Base-by-base conservation (phyloP, 257 asterid genomes). In the Dorcoceras hygrometricum region DNA sequence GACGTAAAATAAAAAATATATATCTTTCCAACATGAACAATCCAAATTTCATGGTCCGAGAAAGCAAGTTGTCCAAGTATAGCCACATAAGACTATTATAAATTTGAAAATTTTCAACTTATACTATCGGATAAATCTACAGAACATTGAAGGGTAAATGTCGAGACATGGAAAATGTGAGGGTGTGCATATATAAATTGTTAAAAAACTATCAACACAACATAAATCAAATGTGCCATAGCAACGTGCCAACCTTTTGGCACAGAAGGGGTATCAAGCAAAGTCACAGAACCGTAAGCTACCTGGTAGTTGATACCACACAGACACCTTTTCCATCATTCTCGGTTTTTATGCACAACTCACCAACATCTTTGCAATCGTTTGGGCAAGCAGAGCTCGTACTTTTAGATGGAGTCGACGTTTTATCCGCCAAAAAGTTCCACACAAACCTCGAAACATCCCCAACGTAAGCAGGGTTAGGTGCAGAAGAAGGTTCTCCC, bases 241-340 rank as follows among this genome's bases (percentile, higher is more conserved):
- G 31, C 53, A 16, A 16, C 2, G 22, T 53, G 59, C 2, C 32
- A 24, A 23, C 23, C 29, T 8, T n/a, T 6, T 22, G 34, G 31
- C 16, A 19, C 62, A 55, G 2, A 4, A 62, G 5, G 24, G 19
- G 28, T 6, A 19, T 24, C 22, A 65, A 32, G 22, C 9, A 59
- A 51, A 61, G 18, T 28, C 6, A 20, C 12, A 25, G 1, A 43
- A 66, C 43, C 7, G 22, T 32, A 50, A 32, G 57, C 57, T 83
- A 92, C 98, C 98, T 89, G 80, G 97, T 89, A 1, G 97, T 79
- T 68, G 97, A 89, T 78, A 79, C 23, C 62, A 92, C 96, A 39
- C 98, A 92, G 57, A 71, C 77, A 53, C 98, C 98, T 77, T 89
- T 87, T 65, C 84, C 87, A 32, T 81, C 94, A 59, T 74, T 79